Evolutionary conservation across 768 basidiomycete genomes (phyloP).

Genomic region (Suillus placidus): DNA sequence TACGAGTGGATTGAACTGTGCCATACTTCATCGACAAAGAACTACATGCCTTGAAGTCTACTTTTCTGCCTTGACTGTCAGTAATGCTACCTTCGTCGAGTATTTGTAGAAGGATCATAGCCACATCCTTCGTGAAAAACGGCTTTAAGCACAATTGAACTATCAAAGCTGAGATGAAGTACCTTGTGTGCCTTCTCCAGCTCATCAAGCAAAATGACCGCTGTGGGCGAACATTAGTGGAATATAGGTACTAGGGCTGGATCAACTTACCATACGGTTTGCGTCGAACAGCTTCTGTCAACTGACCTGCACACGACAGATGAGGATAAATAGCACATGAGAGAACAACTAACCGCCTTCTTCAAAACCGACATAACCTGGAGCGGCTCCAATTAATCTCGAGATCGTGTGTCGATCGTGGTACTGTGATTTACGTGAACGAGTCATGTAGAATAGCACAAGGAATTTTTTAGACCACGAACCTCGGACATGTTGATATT

Average conservation of each 20-base stretch:
- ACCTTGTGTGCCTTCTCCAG: slow-evolving; percentile 85
- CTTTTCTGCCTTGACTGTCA: slow-evolving; percentile 89
- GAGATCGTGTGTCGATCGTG: slow-evolving; percentile 92
- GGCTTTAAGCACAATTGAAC: neutral
- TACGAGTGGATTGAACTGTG: slow-evolving; percentile 24
- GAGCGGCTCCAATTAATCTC: slow-evolving; percentile 87
- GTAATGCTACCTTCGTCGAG: slow-evolving; percentile 89
- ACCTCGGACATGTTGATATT: slow-evolving; percentile 95
- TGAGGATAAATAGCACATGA: neutral
- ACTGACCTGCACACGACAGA: slow-evolving; percentile 43
- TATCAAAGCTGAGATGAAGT: slow-evolving; percentile 7
- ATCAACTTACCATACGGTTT: slow-evolving; percentile 52
- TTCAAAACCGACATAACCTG: slow-evolving; percentile 85
- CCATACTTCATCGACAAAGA: neutral
- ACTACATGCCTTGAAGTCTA: slow-evolving; percentile 76
- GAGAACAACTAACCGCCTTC: slow-evolving; percentile 57
- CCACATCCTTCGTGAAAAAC: slow-evolving; percentile 61
- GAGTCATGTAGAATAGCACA: neutral
- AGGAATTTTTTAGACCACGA: neutral
- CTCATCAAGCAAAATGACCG: slow-evolving; percentile 69
- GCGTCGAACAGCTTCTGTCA: slow-evolving; percentile 66
- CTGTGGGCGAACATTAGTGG: slow-evolving; percentile 25
- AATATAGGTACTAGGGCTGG: neutral
- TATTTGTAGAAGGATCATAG: slow-evolving; percentile 89
- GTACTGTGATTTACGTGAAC: slow-evolving; percentile 50